Evolutionary conservation across 2,329 filamentous ascomycete species (phyloP).

Genomic region (Drechslerella stenobrocha): DNA sequence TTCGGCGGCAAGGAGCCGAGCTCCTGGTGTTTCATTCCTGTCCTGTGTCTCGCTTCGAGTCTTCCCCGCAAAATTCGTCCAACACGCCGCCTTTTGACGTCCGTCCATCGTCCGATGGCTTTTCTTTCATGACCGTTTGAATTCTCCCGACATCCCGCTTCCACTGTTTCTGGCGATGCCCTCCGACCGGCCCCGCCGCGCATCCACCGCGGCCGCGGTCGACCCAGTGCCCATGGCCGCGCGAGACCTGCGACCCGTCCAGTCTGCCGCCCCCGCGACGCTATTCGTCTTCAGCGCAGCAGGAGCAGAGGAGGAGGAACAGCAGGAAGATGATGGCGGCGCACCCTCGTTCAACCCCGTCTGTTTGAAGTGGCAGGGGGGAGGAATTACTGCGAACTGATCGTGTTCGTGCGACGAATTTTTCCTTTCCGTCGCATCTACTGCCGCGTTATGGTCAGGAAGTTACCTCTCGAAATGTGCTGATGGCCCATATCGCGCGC

Average conservation of each 20-base stretch:
- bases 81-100: no score
- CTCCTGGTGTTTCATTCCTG: not conserved
- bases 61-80: no score
- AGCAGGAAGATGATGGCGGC: conserved; percentile 56
- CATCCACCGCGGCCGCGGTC: conserved; percentile 71
- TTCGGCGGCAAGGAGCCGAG: not conserved
- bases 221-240: conserved; percentile 68
- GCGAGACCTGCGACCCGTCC: not conserved
- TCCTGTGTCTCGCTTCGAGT: no score
- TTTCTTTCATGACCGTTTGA: no score
- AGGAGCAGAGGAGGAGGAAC: no score
- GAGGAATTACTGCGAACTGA: conserved; percentile 52
- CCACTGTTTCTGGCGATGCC: conserved; percentile 76
- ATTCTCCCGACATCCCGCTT: conserved; percentile 60
- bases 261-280: conserved; percentile 57
- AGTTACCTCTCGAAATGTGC: no score
- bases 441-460: conserved; percentile 1
- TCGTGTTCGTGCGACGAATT: conserved; percentile 14
- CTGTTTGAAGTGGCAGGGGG: conserved; percentile 94
- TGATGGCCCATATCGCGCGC: conserved; percentile 2
- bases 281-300: conserved; percentile 82
- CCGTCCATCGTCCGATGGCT: no score
- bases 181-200: conserved; percentile 81
- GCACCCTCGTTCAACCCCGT: conserved; percentile 84
- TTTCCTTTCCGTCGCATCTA: conserved; percentile 10